These are phyloP conservation scores for Pythium guiyangense DNA, from an alignment of 352 stramenopile species.

Conservation along the genomic window DNA sequence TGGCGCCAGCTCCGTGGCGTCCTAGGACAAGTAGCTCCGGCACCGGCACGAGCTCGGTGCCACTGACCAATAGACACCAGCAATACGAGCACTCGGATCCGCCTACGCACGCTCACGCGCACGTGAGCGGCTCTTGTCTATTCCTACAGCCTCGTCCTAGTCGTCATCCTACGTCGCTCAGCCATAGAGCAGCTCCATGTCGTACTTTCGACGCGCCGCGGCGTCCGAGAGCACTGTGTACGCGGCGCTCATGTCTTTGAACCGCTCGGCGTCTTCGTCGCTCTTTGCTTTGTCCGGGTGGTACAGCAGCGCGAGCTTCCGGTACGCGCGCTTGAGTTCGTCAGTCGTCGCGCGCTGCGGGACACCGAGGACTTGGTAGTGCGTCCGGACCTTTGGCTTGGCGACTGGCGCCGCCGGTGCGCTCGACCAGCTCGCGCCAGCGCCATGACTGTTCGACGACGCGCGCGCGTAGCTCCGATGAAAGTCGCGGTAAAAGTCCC, in stretches of 20 bases:
- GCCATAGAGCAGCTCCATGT: constrained; percentile 56
- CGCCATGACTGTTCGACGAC: background rate
- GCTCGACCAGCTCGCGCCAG: background rate
- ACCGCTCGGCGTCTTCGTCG: constrained; percentile 52
- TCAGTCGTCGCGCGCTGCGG: constrained; percentile 41
- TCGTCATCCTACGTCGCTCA: background rate
- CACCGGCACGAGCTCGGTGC: too few relatives aligned
- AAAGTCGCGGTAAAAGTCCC: constrained; percentile 47
- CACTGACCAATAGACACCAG: too few relatives aligned
- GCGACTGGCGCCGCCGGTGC: background rate
- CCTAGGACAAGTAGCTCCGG: too few relatives aligned
- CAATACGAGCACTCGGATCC: too few relatives aligned
- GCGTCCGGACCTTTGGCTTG: constrained; percentile 31
- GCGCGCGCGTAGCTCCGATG: constrained; percentile 18
- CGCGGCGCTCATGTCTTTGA: constrained; percentile 85
- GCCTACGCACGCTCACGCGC: too few relatives aligned
- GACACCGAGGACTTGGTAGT: constrained; percentile 83
- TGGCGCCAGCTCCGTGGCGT: too few relatives aligned
- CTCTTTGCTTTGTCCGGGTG: constrained; percentile 85
- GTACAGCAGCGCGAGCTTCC: constrained; percentile 82
- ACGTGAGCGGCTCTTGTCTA: too few relatives aligned
- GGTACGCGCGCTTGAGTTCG: constrained; percentile 89
- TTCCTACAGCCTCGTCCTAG: too few relatives aligned
- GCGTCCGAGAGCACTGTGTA: constrained; percentile 81
- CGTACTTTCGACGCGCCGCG: constrained; percentile 51